Evolutionary conservation across 768 basidiomycete genomes (phyloP), one percentile per base, ranked within the genome.

Genomic region (Pluteus cervinus): DNA sequence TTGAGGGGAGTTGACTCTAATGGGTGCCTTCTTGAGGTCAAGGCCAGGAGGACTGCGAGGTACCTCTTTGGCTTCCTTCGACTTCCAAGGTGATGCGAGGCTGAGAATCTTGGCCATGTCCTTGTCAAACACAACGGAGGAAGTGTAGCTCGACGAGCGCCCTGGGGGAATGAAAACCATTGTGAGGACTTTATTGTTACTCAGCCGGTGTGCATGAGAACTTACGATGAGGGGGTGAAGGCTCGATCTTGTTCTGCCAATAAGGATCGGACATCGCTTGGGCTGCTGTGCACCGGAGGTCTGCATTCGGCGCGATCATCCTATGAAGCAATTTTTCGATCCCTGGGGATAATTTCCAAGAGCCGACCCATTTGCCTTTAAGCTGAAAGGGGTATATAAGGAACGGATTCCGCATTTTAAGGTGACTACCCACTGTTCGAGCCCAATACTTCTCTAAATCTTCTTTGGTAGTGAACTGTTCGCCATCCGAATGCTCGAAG

Each of bases 361-460:
- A 71, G 26, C 92, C 91, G 9, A 92, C 70, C 92, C 92, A 97
- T 52, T 79, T 81, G 8, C 91, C 91, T 2, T 75, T 72, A 42
- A 86, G 64, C 80, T 85, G 33, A 5, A 24, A 37, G 30, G 2
- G 22, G n/a, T 28, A 16, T 33, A 10, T 20, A 38, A 31, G 39
- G 17, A 35, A 23, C 2, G 29, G 14, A 21, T 5, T 20, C 24
- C 17, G 28, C 24, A 21, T n/a, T 7, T 20, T 5, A 12, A 30
- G 5, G 20, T 37, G 22, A 28, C 10, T 4, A 58, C 76, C 24
- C 42, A 81, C 81, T 3, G 92, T 91, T 12, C 90, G 76, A 29
- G 75, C 65, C 82, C 88, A 94, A 56, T 99, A 99, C 37, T 71
- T 71, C 53, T 89, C 82, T 17, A 94, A 59, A 46, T 89, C 86